Conservation (phyloP, 225 moss, liverwort and hornwort species). For the Thuidium tamariscinum region DNA sequence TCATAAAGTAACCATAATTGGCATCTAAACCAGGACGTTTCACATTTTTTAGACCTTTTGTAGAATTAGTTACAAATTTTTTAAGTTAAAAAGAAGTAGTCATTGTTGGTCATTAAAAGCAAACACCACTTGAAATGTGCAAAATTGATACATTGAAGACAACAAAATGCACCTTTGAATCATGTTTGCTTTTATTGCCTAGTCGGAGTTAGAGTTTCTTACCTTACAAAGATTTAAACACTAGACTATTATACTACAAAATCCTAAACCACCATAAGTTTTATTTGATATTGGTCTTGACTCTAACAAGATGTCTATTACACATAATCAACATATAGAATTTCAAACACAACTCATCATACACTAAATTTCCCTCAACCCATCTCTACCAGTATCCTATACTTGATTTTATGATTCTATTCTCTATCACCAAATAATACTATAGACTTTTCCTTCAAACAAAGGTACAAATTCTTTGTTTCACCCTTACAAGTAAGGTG, state of each 20-base stretch:
- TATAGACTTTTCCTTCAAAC: fast-evolving
- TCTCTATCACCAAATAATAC: neutral
- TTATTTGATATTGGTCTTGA: neutral
- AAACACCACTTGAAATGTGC: too few species aligned
- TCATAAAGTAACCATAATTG: too few species aligned
- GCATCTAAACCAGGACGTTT: too few species aligned
- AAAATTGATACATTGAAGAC: too few species aligned
- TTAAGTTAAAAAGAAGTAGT: too few species aligned
- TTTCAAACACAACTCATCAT: neutral
- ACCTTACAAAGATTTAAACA: too few species aligned
- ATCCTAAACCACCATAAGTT: fast-evolving
- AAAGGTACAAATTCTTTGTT: fast-evolving
- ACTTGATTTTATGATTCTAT: neutral
- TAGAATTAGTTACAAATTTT: too few species aligned
- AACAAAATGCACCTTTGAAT: too few species aligned
- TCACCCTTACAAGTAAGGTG: fast-evolving
- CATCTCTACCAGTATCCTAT: neutral
- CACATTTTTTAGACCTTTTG: too few species aligned
- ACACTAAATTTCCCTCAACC: neutral
- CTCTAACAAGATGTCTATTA: fast-evolving
- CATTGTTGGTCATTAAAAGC: too few species aligned
- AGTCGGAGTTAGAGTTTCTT: too few species aligned
- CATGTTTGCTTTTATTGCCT: too few species aligned
- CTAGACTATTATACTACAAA: fast-evolving
- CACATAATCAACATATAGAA: neutral